Evolutionary conservation across 2,329 filamentous ascomycete genomes (phyloP), one percentile per base, ranked within the genome.

Genomic region (Pseudogymnoascus verrucosus): DNA sequence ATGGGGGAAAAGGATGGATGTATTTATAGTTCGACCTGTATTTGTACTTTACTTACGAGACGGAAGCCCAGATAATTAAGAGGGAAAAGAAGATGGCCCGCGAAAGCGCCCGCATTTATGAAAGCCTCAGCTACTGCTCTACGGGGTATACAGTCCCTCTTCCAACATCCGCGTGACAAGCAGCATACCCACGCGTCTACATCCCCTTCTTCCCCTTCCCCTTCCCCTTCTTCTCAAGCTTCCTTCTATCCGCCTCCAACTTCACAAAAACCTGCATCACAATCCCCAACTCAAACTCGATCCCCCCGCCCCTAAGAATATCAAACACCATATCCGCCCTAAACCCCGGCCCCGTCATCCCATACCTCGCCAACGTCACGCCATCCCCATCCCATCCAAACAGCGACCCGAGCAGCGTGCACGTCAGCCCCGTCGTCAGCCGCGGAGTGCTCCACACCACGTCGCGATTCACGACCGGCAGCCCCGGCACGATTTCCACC

Each of bases 31-130:
- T 57, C n/a, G 8, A 34, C 3, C n/a, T 57, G 47, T 57, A 57
- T 34, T 57, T 57, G 47, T 57, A 57, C 47, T 57, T 57, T 34
- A 31, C 14, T 54, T n/a, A 54, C n/a, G 47, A 54, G 26, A 31
- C 6, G 47, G 28, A 12, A 19, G 16, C n/a, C 21, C 10, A 16
- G n/a, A 34, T 57, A 57, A 57, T 57, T 10, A 57, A 34, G 26
- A 16, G 26, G 28, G 10, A 12, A 23, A 34, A 19, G n/a, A 28
- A 28, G 12, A 12, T 16, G 26, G 26, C 10, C 8, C n/a, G 47
- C 5, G n/a, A 12, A n/a, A 57, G 47, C 26, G 47, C 10, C 5
- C n/a, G 26, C 47, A n/a, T 34, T 31, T 57, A 57, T 57, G 26
- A 57, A 57, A 57, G 47, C 26, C 8, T 34, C 26, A 12, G 7